Base-by-base conservation (phyloP, 306 rosid species). In the Ormosia emarginata region DNA sequence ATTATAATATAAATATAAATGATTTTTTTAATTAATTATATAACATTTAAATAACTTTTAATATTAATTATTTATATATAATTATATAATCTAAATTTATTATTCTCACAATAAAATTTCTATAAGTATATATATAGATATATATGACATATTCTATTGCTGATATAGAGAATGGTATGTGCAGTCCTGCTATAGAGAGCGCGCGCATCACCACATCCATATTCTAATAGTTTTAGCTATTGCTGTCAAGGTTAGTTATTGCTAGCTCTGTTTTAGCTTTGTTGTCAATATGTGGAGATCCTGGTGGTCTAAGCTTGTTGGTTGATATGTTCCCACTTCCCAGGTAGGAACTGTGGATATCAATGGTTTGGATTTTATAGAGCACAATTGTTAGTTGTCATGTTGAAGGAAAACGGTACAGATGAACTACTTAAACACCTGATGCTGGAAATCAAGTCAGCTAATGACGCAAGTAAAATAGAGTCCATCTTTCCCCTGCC, bases 301-400 rank as follows among this genome's bases (percentile, higher is more conserved):
- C 77, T 24, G 1, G 24, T 82, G 78, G 63, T 52, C 14, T 82
- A 29, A 86, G 30, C 55, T 74, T 69, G 18, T 47, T 68, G 62
- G 32, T 72, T 73, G 75, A 36, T 79, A 39, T 24, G 24, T 24
- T 24, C 24, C 24, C 24, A 24, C 24, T 85, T 87, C 75, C 82
- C 84, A 93, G 99, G 98, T 96, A 84, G 97, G 89, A 62, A 85
- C 84, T 2, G 94, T 84, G 85, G 99, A 96, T 87, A 83, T 86
- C 87, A 90, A 82, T 79, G 97, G 91, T 74, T 91, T 96, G 85
- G 94, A 92, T 84, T 96, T 96, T 71, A 86, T 96, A 69, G 97
- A 90, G 85, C 98, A 96, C 98, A 75, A 88, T 96, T 66, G 77
- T 96, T 81, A 96, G 98, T 81, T 89, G 99, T 80, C 97, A 93